Percentiles rank a stretch among this genome's conserved stretches.
These are phyloP conservation scores for Teunomyces cretensis DNA, from an alignment of 805 yeast species.

Conservation along the genomic window DNA sequence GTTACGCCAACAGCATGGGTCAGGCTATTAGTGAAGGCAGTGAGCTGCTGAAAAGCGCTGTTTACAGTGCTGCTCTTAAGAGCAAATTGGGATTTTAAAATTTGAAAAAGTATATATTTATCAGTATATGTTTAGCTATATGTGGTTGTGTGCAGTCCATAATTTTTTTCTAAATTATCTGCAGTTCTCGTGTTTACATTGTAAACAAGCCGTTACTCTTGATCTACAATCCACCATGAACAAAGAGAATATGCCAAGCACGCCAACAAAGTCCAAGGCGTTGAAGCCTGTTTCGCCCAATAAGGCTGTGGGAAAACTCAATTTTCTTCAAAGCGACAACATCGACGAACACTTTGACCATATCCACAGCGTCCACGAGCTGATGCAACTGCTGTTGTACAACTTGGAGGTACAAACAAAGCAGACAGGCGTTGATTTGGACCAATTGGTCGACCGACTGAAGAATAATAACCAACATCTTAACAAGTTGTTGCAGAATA, in stretches of 20 bases:
- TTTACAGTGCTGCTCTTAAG: slow-evolving; percentile 52
- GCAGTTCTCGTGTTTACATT: neutral
- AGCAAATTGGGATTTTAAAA: slow-evolving; percentile 53
- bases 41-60: slow-evolving; percentile 48
- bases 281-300: slow-evolving; percentile 31
- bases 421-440: slow-evolving; percentile 36
- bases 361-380: slow-evolving; percentile 26
- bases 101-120: neutral
- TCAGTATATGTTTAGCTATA: neutral
- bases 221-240: neutral
- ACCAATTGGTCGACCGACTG: slow-evolving; percentile 37
- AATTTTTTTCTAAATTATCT: neutral
- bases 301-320: slow-evolving; percentile 26
- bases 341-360: slow-evolving; percentile 34
- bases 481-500: slow-evolving; percentile 32
- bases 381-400: slow-evolving; percentile 27
- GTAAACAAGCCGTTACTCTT: neutral
- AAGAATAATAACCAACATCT: slow-evolving; percentile 40
- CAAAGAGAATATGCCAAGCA: slow-evolving; percentile 4
- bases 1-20: slow-evolving; percentile 54
- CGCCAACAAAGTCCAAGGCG: slow-evolving; percentile 3
- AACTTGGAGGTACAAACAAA: slow-evolving; percentile 32
- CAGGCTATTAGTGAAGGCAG: slow-evolving; percentile 53
- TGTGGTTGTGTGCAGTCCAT: neutral
- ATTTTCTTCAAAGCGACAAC: slow-evolving; percentile 31